Evolutionary conservation across 108 stramenopile species (phyloP), one percentile per base, ranked within the genome.

Genomic region (Cylindrotheca closterium): DNA sequence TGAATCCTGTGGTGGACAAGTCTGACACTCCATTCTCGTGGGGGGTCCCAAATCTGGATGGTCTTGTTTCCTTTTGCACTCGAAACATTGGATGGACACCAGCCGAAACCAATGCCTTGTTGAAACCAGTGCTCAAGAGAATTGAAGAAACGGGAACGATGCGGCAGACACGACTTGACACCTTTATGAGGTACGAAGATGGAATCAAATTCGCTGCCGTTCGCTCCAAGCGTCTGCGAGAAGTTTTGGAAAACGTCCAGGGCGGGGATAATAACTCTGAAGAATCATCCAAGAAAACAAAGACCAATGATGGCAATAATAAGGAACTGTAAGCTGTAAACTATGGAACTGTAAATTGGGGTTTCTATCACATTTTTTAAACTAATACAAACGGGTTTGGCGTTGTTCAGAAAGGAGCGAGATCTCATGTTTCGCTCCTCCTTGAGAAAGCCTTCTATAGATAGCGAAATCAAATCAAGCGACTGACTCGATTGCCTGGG

Each of bases 171-270:
- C 70, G 96, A n/a, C 51, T 99, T 4, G 98, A 99, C 47, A 82
- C 93, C 1, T 97, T 92, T 70, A 90, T 93, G 88, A 70, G 73
- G 24, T 98, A 98, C 80, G 90, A 96, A 56, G 97, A 97, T 72
- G 82, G 91, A 19, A 79, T 88, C 42, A 88, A 83, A 57, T 96
- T 98, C 69, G 97, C 96, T 7, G 75, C 92, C 32, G 74, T 85
- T 1, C 70, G 70, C 28, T 85, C 84, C 4, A 85, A 81, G 57
- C 84, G 84, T 37, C 55, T 85, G 26, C 77, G 72, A 52, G 50
- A 51, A n/a, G 84, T 85, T 3, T 70, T 79, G 50, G 26, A 68
- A 26, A 60, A 55, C 30, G 32, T 54, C 2, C 29, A 22, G 17
- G 31, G 27, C 55, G 21, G 21, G 1, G 1, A 57, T 18, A 30